A percentile compares a stretch with the other conserved stretches of the same genome.
phyloP scores from a whole-genome alignment of 2,329 filamentous ascomycete species.

The Cercospora sojina region DNA sequence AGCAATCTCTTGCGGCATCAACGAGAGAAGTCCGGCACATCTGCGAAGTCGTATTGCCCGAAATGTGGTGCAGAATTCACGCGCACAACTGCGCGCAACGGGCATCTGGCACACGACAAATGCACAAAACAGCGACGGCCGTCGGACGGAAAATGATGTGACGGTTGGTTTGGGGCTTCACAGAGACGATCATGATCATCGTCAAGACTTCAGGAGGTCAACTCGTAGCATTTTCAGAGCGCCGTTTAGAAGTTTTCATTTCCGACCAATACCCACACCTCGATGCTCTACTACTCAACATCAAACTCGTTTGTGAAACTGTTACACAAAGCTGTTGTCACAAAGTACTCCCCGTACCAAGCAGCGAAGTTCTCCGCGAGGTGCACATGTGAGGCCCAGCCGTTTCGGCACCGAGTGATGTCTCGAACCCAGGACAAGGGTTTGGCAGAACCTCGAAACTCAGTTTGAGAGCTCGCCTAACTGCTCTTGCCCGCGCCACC shows the following conservation, averaged over 20 bases:
- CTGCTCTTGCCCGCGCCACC: conserved; percentile 9
- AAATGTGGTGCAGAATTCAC: conserved; percentile 94
- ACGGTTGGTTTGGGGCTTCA: not conserved
- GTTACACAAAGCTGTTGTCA: not conserved
- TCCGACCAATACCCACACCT: conserved; percentile 11
- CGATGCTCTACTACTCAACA: conserved; percentile 5
- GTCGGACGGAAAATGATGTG: conserved; percentile 37
- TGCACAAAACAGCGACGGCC: conserved; percentile 70
- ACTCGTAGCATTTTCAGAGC: conserved; percentile 9
- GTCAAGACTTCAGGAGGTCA: conserved; percentile 1
- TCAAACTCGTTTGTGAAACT: not conserved
- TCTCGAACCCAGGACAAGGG: conserved; percentile 12
- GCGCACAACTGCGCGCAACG: conserved; percentile 81
- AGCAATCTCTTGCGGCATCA: conserved; percentile 92
- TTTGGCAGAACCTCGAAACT: conserved; percentile 10
- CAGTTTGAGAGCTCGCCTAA: conserved; percentile 12
- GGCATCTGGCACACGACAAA: conserved; percentile 83
- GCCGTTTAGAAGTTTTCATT: conserved; percentile 7
- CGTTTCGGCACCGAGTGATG: conserved; percentile 16
- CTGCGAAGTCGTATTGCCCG: conserved; percentile 82
- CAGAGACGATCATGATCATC: conserved; percentile 8
- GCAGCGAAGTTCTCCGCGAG: conserved; percentile 7
- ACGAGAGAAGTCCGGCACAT: conserved; percentile 88
- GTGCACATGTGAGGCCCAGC: conserved; percentile 12
- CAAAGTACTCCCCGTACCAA: not conserved